Base-by-base conservation (phyloP, 352 stramenopile genomes). In the Phytophthora podocarpi region DNA sequence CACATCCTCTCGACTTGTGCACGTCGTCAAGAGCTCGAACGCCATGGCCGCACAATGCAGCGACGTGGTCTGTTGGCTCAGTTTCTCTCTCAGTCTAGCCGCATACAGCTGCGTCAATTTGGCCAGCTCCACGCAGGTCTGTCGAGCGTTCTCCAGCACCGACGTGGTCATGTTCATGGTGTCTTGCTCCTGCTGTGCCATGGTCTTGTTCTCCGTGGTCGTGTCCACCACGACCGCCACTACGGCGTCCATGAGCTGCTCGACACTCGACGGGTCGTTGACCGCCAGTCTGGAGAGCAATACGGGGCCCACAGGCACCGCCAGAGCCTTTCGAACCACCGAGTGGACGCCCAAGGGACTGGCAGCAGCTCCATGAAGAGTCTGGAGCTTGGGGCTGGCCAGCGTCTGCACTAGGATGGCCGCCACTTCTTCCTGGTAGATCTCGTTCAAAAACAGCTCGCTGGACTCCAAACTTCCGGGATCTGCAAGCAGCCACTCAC, bases 381-480 rank as follows among this genome's bases (percentile, higher is more conserved):
- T 65, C 37, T 79, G 61, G 13, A 84, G 57, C 41, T 53, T 57
- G 8, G 43, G 16, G 37, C 67, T 78, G n/a, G 71, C 65, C 15
- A 90, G 60, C 4, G 64, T 46, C 10, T 78, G 67, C 32, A 76
- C 74, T 23, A 90, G 42, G 45, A 90, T 83, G 23, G 66, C 72
- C 3, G 69, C 67, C n/a, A 87, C 42, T 31, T 90, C 64, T n/a
- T 76, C 59, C 36, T 76, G 74, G 65, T 87, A 90, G 48, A 90
- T 82, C 30, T 71, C 62, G 37, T 77, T 78, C 27, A 68, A 48
- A 37, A 90, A 78, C 8, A 90, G 61, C 42, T 90, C 80, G 43
- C 74, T 80, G 23, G 59, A 23, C 23, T 62, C 64, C 31, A 70
- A 35, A 54, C 16, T 63, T 24, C 48, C 51, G 24, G 43, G 30